Evolutionary conservation across 495 filamentous ascomycete species (phyloP), one percentile per base, ranked within the genome.

Genomic region (Delitschia confertaspora): DNA sequence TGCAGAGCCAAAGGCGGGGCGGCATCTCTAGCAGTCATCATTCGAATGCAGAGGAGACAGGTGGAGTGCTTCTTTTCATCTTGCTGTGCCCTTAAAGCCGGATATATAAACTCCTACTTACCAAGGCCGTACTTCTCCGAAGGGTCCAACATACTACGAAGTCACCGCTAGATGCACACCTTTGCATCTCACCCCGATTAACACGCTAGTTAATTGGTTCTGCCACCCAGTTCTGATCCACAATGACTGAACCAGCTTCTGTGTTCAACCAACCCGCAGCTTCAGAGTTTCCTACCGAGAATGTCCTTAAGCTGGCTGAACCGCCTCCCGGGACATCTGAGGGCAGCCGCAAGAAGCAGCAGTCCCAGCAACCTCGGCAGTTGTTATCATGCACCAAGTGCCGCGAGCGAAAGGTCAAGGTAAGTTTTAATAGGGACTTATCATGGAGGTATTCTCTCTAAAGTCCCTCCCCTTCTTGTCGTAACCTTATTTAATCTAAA

Each of bases 381-480:
- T 48, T 60, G 13, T 53, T 66, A 24, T 66, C 64, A 5, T 66
- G 64, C 41, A 65, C 62, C 4, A 66, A 60, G 37, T 66, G 64
- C 38, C 56, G 64, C 13, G 59, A 65, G 22, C 51, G 64, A 18
- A 66, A 66, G 30, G 62, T 66, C 33, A 66, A 66, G 54, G 64
- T 65, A 43, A 29, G 60, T 27, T 23, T 3, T 11, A 6, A 2
- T 8, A 17, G 31, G 19, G 17, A 38, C 38, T 35, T 17, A 30
- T 23, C 10, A 5, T 20, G 29, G 14, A 37, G 32, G 21, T 33
- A 38, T n/a, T 24, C 13, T 20, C 17, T 20, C 22, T 14, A 11
- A n/a, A n/a, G n/a, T n/a, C 14, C 21, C n/a, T 20, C 33, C 10
- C 14, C 13, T 26, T 23, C 27, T 22, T 27, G 1, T 8, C n/a